Evolutionary conservation across 345 rosid species (phyloP).

Genomic region (Corymbia maculata): DNA sequence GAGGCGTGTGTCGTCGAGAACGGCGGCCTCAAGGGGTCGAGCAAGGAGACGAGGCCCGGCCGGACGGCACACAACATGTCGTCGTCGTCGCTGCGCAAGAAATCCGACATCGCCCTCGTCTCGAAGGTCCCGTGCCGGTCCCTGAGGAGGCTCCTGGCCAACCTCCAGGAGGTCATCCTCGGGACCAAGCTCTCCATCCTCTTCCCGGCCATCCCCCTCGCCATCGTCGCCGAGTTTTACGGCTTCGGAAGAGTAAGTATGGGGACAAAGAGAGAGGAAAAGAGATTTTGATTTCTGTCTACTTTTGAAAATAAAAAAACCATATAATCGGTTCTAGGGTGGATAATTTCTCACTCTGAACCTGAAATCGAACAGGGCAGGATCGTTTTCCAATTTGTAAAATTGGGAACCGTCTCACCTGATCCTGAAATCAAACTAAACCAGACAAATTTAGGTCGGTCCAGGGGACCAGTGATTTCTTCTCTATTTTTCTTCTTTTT

Average conservation of each 20-base stretch:
- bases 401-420: neutral
- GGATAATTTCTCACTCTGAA: neutral
- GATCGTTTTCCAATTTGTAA: neutral
- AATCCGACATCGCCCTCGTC: slow-evolving; percentile 56
- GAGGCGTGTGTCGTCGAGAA: slow-evolving; percentile 51
- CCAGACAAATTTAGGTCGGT: accelerated
- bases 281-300: neutral
- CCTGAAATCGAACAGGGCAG: neutral
- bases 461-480: too few species aligned
- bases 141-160: slow-evolving; percentile 38
- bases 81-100: slow-evolving; percentile 67
- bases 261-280: neutral
- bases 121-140: slow-evolving; percentile 38
- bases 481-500: too few species aligned
- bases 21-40: slow-evolving; percentile 36
- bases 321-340: neutral
- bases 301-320: neutral
- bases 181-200: slow-evolving; percentile 80
- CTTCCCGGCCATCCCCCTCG: slow-evolving; percentile 73
- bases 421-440: accelerated
- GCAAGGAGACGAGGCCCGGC: slow-evolving; percentile 59
- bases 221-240: slow-evolving; percentile 41
- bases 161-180: slow-evolving; percentile 76
- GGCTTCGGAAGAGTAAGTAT: slow-evolving; percentile 45
- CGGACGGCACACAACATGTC: slow-evolving; percentile 84